Base-by-base conservation (phyloP, 768 basidiomycete genomes). In the Suillus plorans region DNA sequence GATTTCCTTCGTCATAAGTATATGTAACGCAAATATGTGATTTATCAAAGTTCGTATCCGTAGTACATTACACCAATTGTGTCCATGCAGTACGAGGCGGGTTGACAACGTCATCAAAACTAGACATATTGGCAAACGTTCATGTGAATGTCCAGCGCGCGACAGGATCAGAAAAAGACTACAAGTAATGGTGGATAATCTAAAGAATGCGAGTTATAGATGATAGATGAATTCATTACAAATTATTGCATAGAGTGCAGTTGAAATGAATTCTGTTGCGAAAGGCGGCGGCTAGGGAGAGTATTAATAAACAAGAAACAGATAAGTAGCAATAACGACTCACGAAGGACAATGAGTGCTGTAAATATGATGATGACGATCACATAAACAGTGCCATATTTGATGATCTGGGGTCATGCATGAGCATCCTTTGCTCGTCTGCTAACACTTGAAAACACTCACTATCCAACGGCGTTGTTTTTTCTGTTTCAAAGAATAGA, bases 401-500 rank as follows among this genome's bases (percentile, higher is more conserved):
- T 91, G 77, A 92, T 82, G 68, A 94, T 87, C 90, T 92, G 68
- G n/a, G 49, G 12, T 4, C 10, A 34, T 9, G 55, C 47, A 71
- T 56, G 70, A 67, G 61, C 70, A 45, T 63, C 39, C 7, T 42
- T 16, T 31, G 61, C 60, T 22, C 64, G 18, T 5, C 61, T 68
- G 18, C 50, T 18, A 57, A 13, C 56, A 42, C 44, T 34, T 9
- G 39, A 49, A 59, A 50, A 66, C 39, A 81, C 88, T 74, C 73
- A 97, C 94, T 70, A 96, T 95, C 85, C 89, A 90, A 63, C 94
- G 88, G 61, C 96, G 89, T 73, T 95, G 93, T 74, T 87, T 86
- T 77, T 90, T 91, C 79, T 95, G 91, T 78, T 94, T 94, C 75
- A 93, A 84, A 56, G 90, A 91, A 78, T 93, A 98, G 70, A 98